Base-by-base conservation (phyloP, 257 asterid species). In the Rubia yunnanensis region DNA sequence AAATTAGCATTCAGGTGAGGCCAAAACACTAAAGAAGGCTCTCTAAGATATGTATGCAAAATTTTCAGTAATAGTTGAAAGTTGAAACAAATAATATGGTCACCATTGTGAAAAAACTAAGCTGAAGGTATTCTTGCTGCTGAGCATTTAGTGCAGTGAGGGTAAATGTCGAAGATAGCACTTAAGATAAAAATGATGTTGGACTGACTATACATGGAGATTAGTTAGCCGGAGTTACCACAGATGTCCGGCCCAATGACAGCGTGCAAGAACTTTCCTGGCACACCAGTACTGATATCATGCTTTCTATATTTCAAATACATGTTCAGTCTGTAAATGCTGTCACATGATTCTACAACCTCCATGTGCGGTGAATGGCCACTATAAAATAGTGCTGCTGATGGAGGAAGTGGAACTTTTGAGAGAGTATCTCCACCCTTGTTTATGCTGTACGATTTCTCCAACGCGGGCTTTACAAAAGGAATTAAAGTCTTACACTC, bases 251-350 rank as follows among this genome's bases (percentile, higher is more conserved):
- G 88, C 23, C 95, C 95, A 70, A 82, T 81, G 76, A 87, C 84
- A 9, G 90, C 97, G 65, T 78, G 97, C 80, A 90, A 68, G 77
- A 87, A 87, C 78, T 73, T 76, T 74, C 94, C 92, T 38, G 96
- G 95, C 63, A 81, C 85, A 61, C 95, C 95, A 61, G 86, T 80
- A 67, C 71, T 84, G 59, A 87, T 84, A 14, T 84, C 85, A 63
- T 69, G 81, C 73, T 79, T 84, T 68, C 72, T 81, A 77, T 79
- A 83, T 77, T 78, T 82, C 53, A 90, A 84, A 72, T 82, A 85
- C 72, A 22, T 67, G 70, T 90, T 90, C 72, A 90, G 71, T 75
- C 74, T 88, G 68, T 50, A 22, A 71, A 85, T 73, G 73, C 95
- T 74, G 54, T 72, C 77, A 76, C 95, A 85, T 10, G 84, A 73